A percentile compares a stretch with the other conserved stretches of the same genome.
Conservation (phyloP, 2,329 filamentous ascomycete genomes). For the Exophiala calicioides region DNA sequence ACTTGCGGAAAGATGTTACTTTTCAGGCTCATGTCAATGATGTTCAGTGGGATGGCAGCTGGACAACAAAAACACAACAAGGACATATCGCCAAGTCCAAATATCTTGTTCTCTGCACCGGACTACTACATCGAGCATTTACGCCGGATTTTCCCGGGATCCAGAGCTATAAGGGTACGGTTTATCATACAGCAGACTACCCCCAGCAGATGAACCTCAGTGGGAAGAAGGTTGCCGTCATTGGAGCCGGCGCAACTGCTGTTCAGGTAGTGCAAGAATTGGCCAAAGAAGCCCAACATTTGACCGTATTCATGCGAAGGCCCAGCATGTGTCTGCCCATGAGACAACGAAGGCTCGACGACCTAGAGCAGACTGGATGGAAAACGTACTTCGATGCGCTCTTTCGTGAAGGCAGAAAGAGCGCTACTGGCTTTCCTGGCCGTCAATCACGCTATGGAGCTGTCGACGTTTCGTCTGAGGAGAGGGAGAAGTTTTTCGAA, state of each 20-base stretch:
- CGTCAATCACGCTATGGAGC: not conserved
- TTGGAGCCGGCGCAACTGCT: slow-evolving; percentile 65
- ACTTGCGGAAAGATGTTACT: slow-evolving; percentile 40
- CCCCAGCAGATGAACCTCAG: slow-evolving; percentile 57
- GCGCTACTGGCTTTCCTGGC: not conserved
- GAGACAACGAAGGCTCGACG: not conserved
- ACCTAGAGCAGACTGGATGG: not conserved
- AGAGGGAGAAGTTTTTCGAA: not conserved
- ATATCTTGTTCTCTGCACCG: not conserved
- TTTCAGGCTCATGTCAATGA: slow-evolving; percentile 30
- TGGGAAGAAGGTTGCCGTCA: slow-evolving; percentile 64
- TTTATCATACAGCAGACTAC: slow-evolving; percentile 63
- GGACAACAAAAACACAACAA: not conserved
- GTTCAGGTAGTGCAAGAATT: slow-evolving; percentile 65
- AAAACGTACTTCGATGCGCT: not conserved
- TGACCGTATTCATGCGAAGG: not conserved
- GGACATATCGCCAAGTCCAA: not conserved
- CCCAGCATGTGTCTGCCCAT: slow-evolving; percentile 43
- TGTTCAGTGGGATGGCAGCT: slow-evolving; percentile 36
- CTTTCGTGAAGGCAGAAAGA: too few relatives aligned
- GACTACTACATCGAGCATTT: slow-evolving; percentile 37
- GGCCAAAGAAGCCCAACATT: not conserved
- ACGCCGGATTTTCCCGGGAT: slow-evolving; percentile 62
- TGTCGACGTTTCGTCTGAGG: not conserved
- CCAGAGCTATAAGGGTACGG: slow-evolving; percentile 59